Evolutionary conservation across 2,329 filamentous ascomycete genomes (phyloP).

Genomic region (Tolypocladium ophioglossoides): DNA sequence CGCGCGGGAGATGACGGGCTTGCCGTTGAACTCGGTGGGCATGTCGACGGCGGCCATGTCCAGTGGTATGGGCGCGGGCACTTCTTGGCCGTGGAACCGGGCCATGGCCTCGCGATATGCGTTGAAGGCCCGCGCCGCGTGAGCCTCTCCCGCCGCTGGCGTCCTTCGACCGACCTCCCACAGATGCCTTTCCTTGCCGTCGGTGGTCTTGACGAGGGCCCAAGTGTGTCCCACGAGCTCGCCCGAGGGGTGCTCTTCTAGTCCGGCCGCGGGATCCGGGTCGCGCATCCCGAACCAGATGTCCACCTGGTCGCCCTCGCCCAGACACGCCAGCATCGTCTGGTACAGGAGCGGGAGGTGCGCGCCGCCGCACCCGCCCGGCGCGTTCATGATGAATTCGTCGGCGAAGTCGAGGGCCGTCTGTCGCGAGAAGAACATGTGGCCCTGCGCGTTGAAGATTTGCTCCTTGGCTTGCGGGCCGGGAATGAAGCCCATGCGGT

Average conservation of each 20-base stretch:
- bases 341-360: slow-evolving; percentile 3
- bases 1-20: slow-evolving; percentile 7
- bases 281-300: slow-evolving; percentile 7
- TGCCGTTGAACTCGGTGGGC: slow-evolving; percentile 2
- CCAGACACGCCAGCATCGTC: slow-evolving; percentile 5
- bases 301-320: slow-evolving; percentile 8
- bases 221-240: slow-evolving; percentile 8
- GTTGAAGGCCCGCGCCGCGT: slow-evolving; percentile 7
- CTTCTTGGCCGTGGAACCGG: not conserved
- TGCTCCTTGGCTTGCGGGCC: slow-evolving; percentile 8
- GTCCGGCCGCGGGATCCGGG: slow-evolving; percentile 2
- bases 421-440: slow-evolving; percentile 6
- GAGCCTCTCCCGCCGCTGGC: slow-evolving; percentile 3
- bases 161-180: slow-evolving; percentile 8
- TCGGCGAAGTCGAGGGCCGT: slow-evolving; percentile 6
- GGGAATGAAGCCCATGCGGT: slow-evolving; percentile 8
- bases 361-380: not conserved
- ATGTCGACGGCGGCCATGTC: not conserved
- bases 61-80: not conserved
- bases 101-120: slow-evolving; percentile 7
- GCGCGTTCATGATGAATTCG: slow-evolving; percentile 6
- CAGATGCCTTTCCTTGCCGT: slow-evolving; percentile 4
- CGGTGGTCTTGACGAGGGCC: slow-evolving; percentile 5
- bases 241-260: slow-evolving; percentile 1
- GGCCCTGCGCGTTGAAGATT: slow-evolving; percentile 8